Conservation (phyloP, 2,329 filamentous ascomycete species). For the Trichoderma citrinoviride region DNA sequence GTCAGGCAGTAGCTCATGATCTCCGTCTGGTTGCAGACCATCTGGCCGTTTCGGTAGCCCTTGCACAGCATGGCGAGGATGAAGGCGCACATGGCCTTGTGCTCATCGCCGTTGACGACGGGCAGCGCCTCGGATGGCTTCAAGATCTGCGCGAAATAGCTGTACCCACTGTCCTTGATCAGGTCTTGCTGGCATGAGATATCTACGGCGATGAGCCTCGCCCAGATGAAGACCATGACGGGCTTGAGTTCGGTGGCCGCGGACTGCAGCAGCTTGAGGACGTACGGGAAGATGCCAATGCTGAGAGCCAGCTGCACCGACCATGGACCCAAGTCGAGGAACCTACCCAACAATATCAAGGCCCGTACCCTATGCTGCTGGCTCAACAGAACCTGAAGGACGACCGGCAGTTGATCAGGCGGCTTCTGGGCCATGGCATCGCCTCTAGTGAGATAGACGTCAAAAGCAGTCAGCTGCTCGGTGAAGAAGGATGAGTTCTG, state of each 20-base stretch:
- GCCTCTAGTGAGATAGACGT: slow-evolving; percentile 85
- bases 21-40: slow-evolving; percentile 85
- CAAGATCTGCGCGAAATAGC: slow-evolving; percentile 92
- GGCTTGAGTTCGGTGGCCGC: slow-evolving; percentile 93
- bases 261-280: slow-evolving; percentile 94
- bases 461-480: slow-evolving; percentile 94
- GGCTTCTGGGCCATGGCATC: slow-evolving; percentile 78
- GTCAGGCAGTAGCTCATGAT: slow-evolving; percentile 84
- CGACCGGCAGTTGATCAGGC: slow-evolving; percentile 92
- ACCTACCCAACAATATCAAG: slow-evolving; percentile 86
- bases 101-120: slow-evolving; percentile 84
- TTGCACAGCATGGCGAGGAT: slow-evolving; percentile 97
- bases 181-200: slow-evolving; percentile 90
- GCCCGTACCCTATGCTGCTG: slow-evolving; percentile 91
- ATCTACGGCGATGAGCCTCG: slow-evolving; percentile 90
- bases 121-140: slow-evolving; percentile 81
- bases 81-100: slow-evolving; percentile 98
- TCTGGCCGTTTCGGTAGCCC: slow-evolving; percentile 86
- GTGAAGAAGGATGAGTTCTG: slow-evolving; percentile 95
- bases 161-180: slow-evolving; percentile 94
- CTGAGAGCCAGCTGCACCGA: slow-evolving; percentile 96
- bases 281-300: slow-evolving; percentile 98
- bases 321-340: slow-evolving; percentile 94
- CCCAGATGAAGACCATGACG: slow-evolving; percentile 99
- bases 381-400: slow-evolving; percentile 91